These are phyloP conservation scores for Cryphonectria parasitica DNA, from an alignment of 2,329 filamentous ascomycete genomes.

Conservation along the genomic window DNA sequence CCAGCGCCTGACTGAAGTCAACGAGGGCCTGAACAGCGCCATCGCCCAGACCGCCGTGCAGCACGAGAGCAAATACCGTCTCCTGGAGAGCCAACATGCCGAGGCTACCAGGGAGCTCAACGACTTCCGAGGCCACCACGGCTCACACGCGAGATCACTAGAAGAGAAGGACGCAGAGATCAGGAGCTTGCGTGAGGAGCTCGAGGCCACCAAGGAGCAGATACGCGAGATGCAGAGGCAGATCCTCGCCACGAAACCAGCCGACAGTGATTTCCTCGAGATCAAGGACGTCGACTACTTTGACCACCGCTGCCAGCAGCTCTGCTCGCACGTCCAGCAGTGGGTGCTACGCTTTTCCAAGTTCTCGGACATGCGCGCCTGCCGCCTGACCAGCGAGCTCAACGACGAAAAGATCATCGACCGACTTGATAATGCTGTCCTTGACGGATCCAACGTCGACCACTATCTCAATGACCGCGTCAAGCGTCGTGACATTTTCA, in stretches of 20 bases:
- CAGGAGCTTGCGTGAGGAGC: constrained; percentile 73
- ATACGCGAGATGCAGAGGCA: constrained; percentile 61
- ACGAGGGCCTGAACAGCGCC: constrained; percentile 76
- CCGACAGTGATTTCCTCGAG: constrained; percentile 72
- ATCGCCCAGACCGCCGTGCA: constrained; percentile 77
- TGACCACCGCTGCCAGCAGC: constrained; percentile 87
- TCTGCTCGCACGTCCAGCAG: constrained; percentile 94
- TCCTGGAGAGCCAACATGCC: constrained; percentile 69
- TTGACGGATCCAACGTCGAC: constrained; percentile 94
- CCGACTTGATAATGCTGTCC: constrained; percentile 88
- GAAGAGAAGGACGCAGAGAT: constrained; percentile 85
- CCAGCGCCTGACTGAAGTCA: constrained; percentile 77
- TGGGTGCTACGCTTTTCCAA: constrained; percentile 99
- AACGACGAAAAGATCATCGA: constrained; percentile 92
- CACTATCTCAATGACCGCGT: constrained; percentile 85
- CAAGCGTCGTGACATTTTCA: constrained; percentile 89
- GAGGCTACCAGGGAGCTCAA: constrained; percentile 71
- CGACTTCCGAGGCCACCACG: constrained; percentile 65
- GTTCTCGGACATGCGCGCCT: constrained; percentile 90
- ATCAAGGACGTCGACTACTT: constrained; percentile 93
- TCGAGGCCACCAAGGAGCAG: constrained; percentile 71
- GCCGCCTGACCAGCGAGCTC: constrained; percentile 80
- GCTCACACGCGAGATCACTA: constrained; percentile 66
- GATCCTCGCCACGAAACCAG: constrained; percentile 62
- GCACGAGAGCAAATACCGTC: constrained; percentile 71